phyloP scores from a whole-genome alignment of 306 rosid genomes.

The cucumber (Cucumis sativus) region Cucumber_9930_V3 NC_026659.2:6597501-6598000 shows the following conservation, averaged over 20 bases:
- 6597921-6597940: constrained; percentile 57
- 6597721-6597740: background rate
- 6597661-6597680: background rate
- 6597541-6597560: background rate
- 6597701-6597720: background rate
- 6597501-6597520: background rate
- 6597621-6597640: background rate
- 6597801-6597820: background rate
- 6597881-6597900: constrained; percentile 20
- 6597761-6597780: background rate
- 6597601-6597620: background rate
- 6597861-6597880: background rate
- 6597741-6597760: background rate
- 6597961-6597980: constrained; percentile 73
- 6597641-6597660: background rate
- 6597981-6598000: constrained; percentile 85
- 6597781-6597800: constrained; percentile 8
- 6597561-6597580: background rate
- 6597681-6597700: background rate
- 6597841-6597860: constrained; percentile 6
- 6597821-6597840: background rate
- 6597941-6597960: constrained; percentile 63
- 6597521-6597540: background rate
- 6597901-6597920: constrained; percentile 34
- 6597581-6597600: background rate